These are phyloP conservation scores for Neonectria faginata DNA, from an alignment of 2,329 filamentous ascomycete species.

Conservation along the genomic window DNA sequence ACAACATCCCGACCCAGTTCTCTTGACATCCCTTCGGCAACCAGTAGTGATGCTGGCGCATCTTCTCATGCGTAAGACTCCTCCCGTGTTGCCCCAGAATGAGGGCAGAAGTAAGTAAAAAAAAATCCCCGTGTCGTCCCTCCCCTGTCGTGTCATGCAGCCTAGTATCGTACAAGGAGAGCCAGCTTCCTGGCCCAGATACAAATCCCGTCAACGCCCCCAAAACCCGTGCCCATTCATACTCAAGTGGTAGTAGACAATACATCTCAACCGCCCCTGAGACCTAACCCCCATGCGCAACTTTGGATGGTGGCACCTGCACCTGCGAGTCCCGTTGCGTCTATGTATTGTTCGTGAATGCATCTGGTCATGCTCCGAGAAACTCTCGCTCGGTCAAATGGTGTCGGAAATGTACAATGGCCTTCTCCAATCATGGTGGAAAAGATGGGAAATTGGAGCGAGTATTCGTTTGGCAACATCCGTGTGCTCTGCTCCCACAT, in stretches of 20 bases:
- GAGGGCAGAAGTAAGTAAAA: not conserved
- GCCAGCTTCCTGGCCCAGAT: conserved; percentile 42
- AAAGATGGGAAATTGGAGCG: conserved; percentile 31
- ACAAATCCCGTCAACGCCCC: conserved; percentile 47
- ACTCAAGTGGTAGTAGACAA: conserved; percentile 44
- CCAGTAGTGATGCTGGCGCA: conserved; percentile 20
- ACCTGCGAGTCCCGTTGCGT: conserved; percentile 35
- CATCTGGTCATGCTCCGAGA: conserved; percentile 37
- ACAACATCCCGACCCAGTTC: conserved; percentile 35
- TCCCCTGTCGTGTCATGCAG: conserved; percentile 40
- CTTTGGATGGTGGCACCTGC: conserved; percentile 38
- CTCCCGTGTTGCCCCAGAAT: conserved; percentile 6
- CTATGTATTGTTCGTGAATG: conserved; percentile 40
- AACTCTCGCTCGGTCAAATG: conserved; percentile 40
- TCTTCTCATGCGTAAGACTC: conserved; percentile 21
- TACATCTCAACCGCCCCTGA: conserved; percentile 36
- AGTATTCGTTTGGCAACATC: conserved; percentile 13
- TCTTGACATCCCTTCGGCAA: conserved; percentile 25
- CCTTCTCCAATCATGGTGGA: conserved; percentile 38
- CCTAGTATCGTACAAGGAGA: conserved; percentile 49
- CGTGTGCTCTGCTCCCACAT: conserved; percentile 22
- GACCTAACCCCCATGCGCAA: conserved; percentile 34
- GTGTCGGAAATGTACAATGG: conserved; percentile 45
- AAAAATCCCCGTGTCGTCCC: conserved; percentile 19
- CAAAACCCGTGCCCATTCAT: conserved; percentile 45